Conservation (phyloP, 805 yeast genomes). For the Metahyphopichia silvanorum region DNA sequence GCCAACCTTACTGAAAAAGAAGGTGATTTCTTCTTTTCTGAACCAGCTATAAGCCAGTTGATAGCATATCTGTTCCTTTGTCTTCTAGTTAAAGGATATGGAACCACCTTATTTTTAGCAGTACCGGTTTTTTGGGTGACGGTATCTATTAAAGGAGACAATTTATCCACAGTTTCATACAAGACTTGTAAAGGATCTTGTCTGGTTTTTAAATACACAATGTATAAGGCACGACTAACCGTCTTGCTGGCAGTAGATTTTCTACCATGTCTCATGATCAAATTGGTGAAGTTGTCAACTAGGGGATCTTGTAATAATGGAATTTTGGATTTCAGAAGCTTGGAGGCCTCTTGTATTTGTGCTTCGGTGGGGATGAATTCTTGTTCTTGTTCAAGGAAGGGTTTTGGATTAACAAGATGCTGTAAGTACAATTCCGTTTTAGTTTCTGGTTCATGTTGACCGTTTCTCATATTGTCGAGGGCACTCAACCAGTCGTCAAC, state of each 20-base stretch:
- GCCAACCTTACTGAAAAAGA: slow-evolving; percentile 86
- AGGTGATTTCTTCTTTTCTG: slow-evolving; percentile 71
- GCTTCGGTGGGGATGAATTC: slow-evolving; percentile 58
- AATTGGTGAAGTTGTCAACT: slow-evolving; percentile 72
- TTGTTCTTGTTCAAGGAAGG: slow-evolving; percentile 25
- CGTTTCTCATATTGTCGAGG: slow-evolving; percentile 35
- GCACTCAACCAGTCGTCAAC: slow-evolving; percentile 48
- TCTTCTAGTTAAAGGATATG: slow-evolving; percentile 76
- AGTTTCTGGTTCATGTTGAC: slow-evolving; percentile 27
- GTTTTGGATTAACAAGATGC: slow-evolving; percentile 37
- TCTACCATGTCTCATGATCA: slow-evolving; percentile 91
- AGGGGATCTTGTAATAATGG: slow-evolving; percentile 69
- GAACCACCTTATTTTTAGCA: slow-evolving; percentile 78
- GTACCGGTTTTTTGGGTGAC: slow-evolving; percentile 78
- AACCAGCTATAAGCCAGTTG: slow-evolving; percentile 85
- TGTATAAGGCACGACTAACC: slow-evolving; percentile 74
- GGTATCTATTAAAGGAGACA: slow-evolving; percentile 82
- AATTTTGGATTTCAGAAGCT: too few species aligned
- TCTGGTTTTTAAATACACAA: slow-evolving; percentile 69
- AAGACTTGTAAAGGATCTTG: slow-evolving; percentile 77
- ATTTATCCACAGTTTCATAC: slow-evolving; percentile 68
- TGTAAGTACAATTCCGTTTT: slow-evolving; percentile 36
- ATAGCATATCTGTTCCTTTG: slow-evolving; percentile 87
- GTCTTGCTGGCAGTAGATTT: slow-evolving; percentile 75
- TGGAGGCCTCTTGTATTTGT: slow-evolving; percentile 56